These are phyloP conservation scores for Bassia scoparia DNA, from an alignment of 148 eudicot species.

Conservation along the genomic window DNA sequence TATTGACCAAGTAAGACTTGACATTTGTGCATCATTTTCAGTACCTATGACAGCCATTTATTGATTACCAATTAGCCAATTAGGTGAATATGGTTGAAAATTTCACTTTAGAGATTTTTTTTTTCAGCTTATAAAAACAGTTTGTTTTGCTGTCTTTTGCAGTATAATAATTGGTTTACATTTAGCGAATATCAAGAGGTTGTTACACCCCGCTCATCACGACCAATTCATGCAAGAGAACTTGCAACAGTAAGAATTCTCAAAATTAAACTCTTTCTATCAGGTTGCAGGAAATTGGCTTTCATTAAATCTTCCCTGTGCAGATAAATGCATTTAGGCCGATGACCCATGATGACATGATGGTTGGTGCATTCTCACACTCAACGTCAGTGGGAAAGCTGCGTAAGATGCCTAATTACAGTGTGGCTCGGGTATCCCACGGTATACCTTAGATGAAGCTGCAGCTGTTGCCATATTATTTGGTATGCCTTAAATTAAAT, in stretches of 20 bases:
- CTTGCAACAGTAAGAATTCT: slow-evolving; percentile 57
- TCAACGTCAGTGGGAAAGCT: slow-evolving; percentile 96
- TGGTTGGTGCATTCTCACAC: slow-evolving; percentile 98
- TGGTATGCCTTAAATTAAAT: slow-evolving; percentile 44
- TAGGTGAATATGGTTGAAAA: not conserved
- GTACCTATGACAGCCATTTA: slow-evolving; percentile 12
- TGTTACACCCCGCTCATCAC: slow-evolving; percentile 69
- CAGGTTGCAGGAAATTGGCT: too few relatives aligned
- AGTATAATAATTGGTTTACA: slow-evolving; percentile 97
- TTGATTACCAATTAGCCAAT: not conserved
- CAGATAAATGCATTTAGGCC: slow-evolving; percentile 92
- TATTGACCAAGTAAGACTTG: slow-evolving; percentile 74
- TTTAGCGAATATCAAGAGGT: slow-evolving; percentile 73
- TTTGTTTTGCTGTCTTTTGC: slow-evolving; percentile 30
- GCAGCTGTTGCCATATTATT: slow-evolving; percentile 83
- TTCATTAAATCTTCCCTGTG: not conserved
- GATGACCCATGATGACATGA: slow-evolving; percentile 88
- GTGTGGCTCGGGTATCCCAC: slow-evolving; percentile 71
- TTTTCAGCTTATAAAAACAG: slow-evolving; percentile 4
- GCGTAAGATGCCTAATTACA: slow-evolving; percentile 81
- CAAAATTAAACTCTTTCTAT: too few relatives aligned
- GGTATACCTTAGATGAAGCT: slow-evolving; percentile 81
- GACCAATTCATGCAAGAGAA: slow-evolving; percentile 79
- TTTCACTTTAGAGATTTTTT: not conserved
- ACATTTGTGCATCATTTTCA: slow-evolving; percentile 3